Conservation (phyloP, 352 stramenopile species). For the Detonula confervacea region DNA sequence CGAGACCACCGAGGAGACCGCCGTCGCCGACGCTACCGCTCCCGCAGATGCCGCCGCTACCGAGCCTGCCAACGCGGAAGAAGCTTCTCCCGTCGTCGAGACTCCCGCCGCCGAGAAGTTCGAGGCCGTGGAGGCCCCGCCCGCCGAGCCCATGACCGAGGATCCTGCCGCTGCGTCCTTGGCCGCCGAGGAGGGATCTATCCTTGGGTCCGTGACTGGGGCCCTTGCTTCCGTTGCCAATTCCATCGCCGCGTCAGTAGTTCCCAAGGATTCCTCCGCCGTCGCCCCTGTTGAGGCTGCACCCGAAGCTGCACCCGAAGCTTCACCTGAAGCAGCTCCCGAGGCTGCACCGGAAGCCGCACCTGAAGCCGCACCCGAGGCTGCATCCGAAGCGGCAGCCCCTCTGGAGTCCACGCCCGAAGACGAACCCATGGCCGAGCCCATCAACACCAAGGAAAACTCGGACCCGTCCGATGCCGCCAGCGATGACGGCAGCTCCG, state of each 20-base stretch:
- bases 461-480: not conserved
- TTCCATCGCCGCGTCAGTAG: too few relatives aligned
- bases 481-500: not conserved
- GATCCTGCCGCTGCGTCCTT: too few relatives aligned
- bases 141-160: too few relatives aligned
- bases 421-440: not conserved
- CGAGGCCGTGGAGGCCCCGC: too few relatives aligned
- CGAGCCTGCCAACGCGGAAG: constrained; percentile 7
- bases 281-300: too few relatives aligned
- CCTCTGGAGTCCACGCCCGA: too few relatives aligned
- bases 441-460: constrained; percentile 22
- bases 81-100: not conserved
- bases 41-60: too few relatives aligned
- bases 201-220: too few relatives aligned
- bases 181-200: too few relatives aligned
- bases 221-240: too few relatives aligned
- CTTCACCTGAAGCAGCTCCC: not conserved
- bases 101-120: too few relatives aligned
- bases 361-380: not conserved
- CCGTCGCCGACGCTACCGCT: not conserved
- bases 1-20: not conserved
- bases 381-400: not conserved
- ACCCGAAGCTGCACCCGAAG: not conserved
- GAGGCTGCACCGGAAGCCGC: not conserved
- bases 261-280: too few relatives aligned